Conservation (phyloP, 306 rosid species). For the Calophaca sinica region DNA sequence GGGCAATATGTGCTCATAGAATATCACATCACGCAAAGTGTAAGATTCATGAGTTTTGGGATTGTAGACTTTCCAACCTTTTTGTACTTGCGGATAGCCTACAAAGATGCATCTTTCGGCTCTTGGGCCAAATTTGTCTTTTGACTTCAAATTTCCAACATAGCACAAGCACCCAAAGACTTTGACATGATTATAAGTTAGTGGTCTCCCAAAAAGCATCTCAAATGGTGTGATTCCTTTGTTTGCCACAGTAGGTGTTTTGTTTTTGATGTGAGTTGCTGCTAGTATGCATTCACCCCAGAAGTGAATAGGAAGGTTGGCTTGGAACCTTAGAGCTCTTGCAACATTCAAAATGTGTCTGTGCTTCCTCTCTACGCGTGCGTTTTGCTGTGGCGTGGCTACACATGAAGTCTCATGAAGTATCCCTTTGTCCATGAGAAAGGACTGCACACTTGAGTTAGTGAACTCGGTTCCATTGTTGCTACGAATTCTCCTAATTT, state of each 20-base stretch:
- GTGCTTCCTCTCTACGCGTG: background rate
- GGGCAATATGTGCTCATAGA: background rate
- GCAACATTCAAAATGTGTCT: background rate
- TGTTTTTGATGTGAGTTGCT: background rate
- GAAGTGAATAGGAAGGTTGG: background rate
- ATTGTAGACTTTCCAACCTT: slow-evolving; percentile 3
- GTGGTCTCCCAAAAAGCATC: background rate
- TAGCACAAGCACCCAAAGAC: background rate
- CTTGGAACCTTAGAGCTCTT: background rate
- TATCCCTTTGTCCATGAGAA: background rate
- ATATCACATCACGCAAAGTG: background rate
- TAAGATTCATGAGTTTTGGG: background rate
- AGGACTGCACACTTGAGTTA: too few species aligned
- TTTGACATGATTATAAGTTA: background rate
- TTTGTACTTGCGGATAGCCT: background rate
- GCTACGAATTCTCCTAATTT: too few species aligned
- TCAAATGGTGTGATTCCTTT: background rate
- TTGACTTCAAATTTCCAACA: background rate
- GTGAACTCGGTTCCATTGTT: too few species aligned
- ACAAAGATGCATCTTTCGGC: background rate
- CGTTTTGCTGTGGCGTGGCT: background rate
- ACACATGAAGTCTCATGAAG: background rate
- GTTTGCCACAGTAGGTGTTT: background rate
- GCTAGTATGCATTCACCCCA: background rate
- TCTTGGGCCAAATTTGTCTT: background rate